Conservation (phyloP, 23 red algal species). For the Gracilaria gracilis region DNA sequence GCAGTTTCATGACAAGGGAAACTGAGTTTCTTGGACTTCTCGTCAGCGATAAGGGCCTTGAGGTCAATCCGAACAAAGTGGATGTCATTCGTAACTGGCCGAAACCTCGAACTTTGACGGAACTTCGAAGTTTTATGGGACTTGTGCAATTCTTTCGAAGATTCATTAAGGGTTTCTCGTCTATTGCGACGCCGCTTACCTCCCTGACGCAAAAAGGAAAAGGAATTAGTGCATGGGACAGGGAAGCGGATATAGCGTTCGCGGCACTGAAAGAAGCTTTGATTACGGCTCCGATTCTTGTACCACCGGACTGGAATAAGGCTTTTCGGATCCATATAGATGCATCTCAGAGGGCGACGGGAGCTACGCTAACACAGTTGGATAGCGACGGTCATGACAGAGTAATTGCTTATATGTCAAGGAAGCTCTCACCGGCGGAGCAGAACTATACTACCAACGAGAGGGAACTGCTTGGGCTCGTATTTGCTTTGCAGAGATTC, state of each 20-base stretch:
- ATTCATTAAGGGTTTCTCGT: slow-evolving; percentile 4
- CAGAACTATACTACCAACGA: too few species aligned
- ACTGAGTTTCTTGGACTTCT: slow-evolving; percentile 25
- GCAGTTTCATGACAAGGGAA: slow-evolving; percentile 1
- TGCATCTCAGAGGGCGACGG: slow-evolving; percentile 4
- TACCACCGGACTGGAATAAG: slow-evolving; percentile 30
- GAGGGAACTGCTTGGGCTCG: neutral
- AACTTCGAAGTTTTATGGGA: slow-evolving; percentile 22
- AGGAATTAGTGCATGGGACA: too few species aligned
- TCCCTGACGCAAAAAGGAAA: too few species aligned
- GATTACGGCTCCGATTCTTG: slow-evolving; percentile 15
- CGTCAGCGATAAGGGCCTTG: neutral
- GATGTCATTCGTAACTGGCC: slow-evolving; percentile 35
- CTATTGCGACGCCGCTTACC: neutral
- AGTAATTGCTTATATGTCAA: too few species aligned
- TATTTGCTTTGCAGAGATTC: slow-evolving; percentile 26
- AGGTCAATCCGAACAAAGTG: neutral
- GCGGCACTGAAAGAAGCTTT: neutral
- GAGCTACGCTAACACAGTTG: too few species aligned
- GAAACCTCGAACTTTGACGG: neutral
- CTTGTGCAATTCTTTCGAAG: slow-evolving; percentile 49
- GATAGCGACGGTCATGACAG: too few species aligned
- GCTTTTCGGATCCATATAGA: slow-evolving; percentile 20
- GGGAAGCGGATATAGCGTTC: too few species aligned
- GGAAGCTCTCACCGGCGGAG: too few species aligned